phyloP scores from a whole-genome alignment of 2,329 filamentous ascomycete genomes.

The Chrysosporium keratinophilum region DNA sequence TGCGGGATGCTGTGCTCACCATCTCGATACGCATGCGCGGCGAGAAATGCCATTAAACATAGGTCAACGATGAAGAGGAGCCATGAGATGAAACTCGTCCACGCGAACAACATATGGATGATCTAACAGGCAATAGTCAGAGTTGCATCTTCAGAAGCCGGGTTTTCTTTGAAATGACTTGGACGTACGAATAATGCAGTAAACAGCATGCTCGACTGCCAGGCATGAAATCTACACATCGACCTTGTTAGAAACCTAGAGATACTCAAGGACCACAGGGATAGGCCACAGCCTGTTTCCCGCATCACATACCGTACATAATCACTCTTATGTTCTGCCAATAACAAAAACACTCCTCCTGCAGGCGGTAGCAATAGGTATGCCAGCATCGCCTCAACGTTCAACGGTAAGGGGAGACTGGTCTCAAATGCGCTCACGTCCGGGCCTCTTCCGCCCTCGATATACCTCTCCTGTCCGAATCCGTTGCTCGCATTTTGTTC shows the following conservation, averaged over 20 bases:
- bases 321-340: conserved; percentile 89
- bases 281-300: not conserved
- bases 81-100: conserved; percentile 77
- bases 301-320: conserved; percentile 67
- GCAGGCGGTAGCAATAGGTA: conserved; percentile 78
- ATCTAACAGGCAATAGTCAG: conserved; percentile 41
- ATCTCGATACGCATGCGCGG: conserved; percentile 72
- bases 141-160: not conserved
- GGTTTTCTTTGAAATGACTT: not conserved
- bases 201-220: conserved; percentile 82
- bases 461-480: conserved; percentile 33
- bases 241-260: not conserved
- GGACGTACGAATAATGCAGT: conserved; percentile 49
- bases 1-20: conserved; percentile 41
- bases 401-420: conserved; percentile 71
- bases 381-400: conserved; percentile 82
- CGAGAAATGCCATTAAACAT: conserved; percentile 63
- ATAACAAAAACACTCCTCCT: conserved; percentile 70
- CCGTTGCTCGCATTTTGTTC: conserved; percentile 22
- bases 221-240: conserved; percentile 71
- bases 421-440: conserved; percentile 77
- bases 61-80: conserved; percentile 68
- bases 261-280: not conserved
- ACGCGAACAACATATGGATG: conserved; percentile 75
- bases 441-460: conserved; percentile 48